Conservation (phyloP, 1,284 basidiomycete genomes). For the Megacollybia platyphylla region DNA sequence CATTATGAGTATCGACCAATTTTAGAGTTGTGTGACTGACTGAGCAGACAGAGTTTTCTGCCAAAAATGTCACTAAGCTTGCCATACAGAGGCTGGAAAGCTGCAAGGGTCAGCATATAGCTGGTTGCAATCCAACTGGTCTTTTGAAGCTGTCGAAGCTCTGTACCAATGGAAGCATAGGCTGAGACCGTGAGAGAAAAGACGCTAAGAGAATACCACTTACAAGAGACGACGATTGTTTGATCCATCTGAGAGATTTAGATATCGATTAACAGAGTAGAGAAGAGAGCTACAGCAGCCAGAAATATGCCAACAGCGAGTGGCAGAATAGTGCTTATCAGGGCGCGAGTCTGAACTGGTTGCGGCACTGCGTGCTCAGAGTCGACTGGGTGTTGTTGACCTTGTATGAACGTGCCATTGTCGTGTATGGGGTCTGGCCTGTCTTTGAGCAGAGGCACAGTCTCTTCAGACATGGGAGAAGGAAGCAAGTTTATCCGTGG, state of each 20-base stretch:
- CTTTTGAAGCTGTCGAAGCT: slow-evolving; percentile 48
- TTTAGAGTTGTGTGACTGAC: background rate
- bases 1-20: background rate
- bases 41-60: slow-evolving; percentile 39
- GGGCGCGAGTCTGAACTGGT: slow-evolving; percentile 4
- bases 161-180: slow-evolving; percentile 50
- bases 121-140: slow-evolving; percentile 57
- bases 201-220: slow-evolving; percentile 3
- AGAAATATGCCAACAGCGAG: slow-evolving; percentile 48
- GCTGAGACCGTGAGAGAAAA: slow-evolving; percentile 15
- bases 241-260: slow-evolving; percentile 25
- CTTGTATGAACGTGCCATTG: slow-evolving; percentile 2
- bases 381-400: slow-evolving; percentile 1
- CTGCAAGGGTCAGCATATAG: slow-evolving; percentile 47
- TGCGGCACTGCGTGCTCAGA: slow-evolving; percentile 1
- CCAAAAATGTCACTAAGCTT: slow-evolving; percentile 59
- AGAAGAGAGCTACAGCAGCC: slow-evolving; percentile 16
- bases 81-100: slow-evolving; percentile 54
- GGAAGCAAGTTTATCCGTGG: background rate
- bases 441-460: slow-evolving; percentile 13
- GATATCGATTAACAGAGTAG: no score
- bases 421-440: background rate
- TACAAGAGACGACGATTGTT: slow-evolving; percentile 46
- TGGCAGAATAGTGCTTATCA: slow-evolving; percentile 21
- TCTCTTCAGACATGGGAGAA: slow-evolving; percentile 13